phyloP scores from a whole-genome alignment of 2,329 filamentous ascomycete species.

The Sarocladium strictum region DNA sequence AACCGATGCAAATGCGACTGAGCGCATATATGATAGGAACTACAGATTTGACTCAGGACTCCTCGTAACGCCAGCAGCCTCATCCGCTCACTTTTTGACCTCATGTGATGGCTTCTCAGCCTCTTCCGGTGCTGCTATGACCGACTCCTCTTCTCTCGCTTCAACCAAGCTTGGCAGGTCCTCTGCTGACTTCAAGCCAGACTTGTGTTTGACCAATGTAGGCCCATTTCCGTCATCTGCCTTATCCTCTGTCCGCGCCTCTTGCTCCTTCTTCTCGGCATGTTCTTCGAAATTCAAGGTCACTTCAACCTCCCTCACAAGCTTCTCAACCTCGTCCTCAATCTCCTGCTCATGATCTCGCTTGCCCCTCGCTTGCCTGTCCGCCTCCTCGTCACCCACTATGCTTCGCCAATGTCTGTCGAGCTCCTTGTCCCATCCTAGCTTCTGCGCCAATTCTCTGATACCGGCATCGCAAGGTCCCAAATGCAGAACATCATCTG shows the following conservation, averaged over 20 bases:
- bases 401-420: conserved; percentile 67
- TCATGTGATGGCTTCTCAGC: background rate
- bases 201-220: background rate
- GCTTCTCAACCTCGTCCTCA: conserved; percentile 38
- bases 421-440: conserved; percentile 83
- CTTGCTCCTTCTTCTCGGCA: background rate
- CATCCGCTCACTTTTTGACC: background rate
- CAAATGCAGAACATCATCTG: conserved; percentile 80
- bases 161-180: background rate
- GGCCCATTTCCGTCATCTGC: background rate
- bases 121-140: background rate
- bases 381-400: conserved; percentile 55
- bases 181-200: background rate
- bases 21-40: no score
- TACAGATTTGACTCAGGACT: background rate
- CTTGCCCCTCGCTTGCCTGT: conserved; percentile 34
- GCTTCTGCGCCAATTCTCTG: conserved; percentile 66
- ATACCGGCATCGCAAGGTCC: conserved; percentile 82
- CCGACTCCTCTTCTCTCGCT: background rate
- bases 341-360: conserved; percentile 26
- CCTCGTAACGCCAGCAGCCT: background rate
- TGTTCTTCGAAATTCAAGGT: conserved; percentile 24
- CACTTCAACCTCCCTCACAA: conserved; percentile 29
- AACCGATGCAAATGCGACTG: no score
- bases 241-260: background rate